These are phyloP conservation scores for Periglandula ipomoeae DNA, from an alignment of 2,329 filamentous ascomycete species.

Conservation along the genomic window DNA sequence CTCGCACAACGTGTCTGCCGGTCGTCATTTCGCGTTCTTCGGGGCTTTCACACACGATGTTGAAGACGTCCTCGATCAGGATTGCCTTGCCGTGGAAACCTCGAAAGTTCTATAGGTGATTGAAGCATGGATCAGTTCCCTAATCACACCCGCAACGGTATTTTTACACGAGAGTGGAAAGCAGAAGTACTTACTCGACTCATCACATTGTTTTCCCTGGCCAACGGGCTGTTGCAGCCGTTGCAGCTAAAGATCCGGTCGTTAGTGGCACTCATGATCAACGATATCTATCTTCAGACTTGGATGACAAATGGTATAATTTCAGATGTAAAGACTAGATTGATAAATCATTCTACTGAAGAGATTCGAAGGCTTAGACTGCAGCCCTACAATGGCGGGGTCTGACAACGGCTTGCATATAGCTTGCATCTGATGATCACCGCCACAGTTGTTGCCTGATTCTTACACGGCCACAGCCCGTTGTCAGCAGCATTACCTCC, in stretches of 20 bases:
- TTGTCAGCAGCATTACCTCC: too few species aligned
- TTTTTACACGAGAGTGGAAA: too few species aligned
- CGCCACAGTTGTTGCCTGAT: too few species aligned
- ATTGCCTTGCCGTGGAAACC: background rate
- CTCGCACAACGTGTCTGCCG: background rate
- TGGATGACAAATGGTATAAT: too few species aligned
- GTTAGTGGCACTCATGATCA: background rate
- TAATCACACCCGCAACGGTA: background rate
- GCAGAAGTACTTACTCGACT: background rate
- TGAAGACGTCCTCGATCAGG: background rate
- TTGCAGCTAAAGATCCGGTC: background rate
- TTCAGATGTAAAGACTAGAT: too few species aligned
- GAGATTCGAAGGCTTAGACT: too few species aligned
- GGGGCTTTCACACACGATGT: background rate
- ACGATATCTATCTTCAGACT: background rate
- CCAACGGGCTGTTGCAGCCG: background rate
- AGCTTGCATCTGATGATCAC: too few species aligned
- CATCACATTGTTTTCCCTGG: background rate
- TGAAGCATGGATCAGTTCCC: background rate
- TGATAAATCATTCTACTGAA: too few species aligned
- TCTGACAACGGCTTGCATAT: too few species aligned
- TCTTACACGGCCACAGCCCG: too few species aligned
- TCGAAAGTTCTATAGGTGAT: background rate
- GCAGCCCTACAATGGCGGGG: too few species aligned
- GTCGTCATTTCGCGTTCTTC: background rate